Evolutionary conservation across 75 land plant genomes (phyloP), one percentile per base, ranked within the genome.

Genomic region (Pseudotsuga menziesii): DNA sequence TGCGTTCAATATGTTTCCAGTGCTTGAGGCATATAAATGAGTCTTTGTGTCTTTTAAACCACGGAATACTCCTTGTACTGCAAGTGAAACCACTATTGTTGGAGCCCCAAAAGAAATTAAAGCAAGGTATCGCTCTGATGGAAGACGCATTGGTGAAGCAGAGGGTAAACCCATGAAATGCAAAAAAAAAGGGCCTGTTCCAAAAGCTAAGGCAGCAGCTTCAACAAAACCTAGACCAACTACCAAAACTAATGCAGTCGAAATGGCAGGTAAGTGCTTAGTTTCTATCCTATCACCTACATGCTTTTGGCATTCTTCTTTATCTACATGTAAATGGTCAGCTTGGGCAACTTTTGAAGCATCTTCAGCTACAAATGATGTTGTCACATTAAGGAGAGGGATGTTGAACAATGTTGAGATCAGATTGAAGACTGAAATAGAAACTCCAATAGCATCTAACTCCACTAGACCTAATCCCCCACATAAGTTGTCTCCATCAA

Each of bases 11-110:
- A 91, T 67, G 74, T 91, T 96, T 23, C 99, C 94, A 82, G 26
- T 97, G 80, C 99, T 91, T 83, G 88, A 69, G 75, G 94, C 91
- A 58, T 90, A 83, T 57, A 94, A 75, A 54, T 97, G 95, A 35
- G 98, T 97, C 77, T 85, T 89, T n/a, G n/a, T 97, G 81, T 97
- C 99, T 84, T 92, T 97, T 58, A 97, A 94, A 25, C 99, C 99
- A 60, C 97, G 94, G 67, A 97, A 92, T 56, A 97, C 82, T 22
- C 99, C 97, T 78, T 97, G 95, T 22, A 94, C 78, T 29, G 95
- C 92, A 74, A 97, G 82, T 58, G 95, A 85, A 54, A 97, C 76
- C 11, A 97, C 97, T 78, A 87, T 86, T 13, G 99, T 97, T 61
- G 99, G 99, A 73, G 99, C 93, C 20, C 94, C 99, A 73, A 97